These are phyloP conservation scores for Mrakia gelida DNA, from an alignment of 768 basidiomycete species.

Conservation along the genomic window DNA sequence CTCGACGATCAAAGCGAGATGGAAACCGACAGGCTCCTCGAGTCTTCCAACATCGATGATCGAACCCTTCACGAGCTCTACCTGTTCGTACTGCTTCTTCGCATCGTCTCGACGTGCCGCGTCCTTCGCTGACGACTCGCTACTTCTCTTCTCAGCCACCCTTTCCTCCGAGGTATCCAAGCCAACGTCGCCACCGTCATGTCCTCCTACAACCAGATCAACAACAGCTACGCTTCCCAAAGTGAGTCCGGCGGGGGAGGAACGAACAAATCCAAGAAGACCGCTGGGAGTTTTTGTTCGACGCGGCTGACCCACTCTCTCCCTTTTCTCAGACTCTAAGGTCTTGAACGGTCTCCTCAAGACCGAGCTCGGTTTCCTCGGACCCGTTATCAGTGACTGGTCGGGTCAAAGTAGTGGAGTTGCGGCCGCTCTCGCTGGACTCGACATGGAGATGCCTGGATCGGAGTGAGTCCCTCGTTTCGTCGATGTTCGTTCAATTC, in stretches of 20 bases:
- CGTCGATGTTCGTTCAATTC: constrained; percentile 39
- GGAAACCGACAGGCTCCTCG: constrained; percentile 46
- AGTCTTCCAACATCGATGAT: constrained; percentile 69
- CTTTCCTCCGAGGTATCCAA: constrained; percentile 49
- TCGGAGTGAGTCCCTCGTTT: constrained; percentile 34
- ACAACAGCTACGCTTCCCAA: constrained; percentile 65
- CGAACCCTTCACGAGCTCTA: constrained; percentile 69
- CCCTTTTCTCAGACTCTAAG: constrained; percentile 49
- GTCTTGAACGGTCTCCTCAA: constrained; percentile 71
- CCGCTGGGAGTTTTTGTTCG: no score
- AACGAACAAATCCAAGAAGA: no score
- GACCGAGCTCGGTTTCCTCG: constrained; percentile 62
- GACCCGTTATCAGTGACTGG: constrained; percentile 49
- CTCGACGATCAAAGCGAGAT: neutral
- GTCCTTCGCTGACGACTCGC: no score
- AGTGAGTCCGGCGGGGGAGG: constrained; percentile 35
- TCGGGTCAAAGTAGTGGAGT: constrained; percentile 48
- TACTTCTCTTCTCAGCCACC: constrained; percentile 7
- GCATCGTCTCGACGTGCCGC: no score
- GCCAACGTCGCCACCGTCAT: constrained; percentile 68
- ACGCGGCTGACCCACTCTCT: no score
- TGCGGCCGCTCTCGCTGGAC: constrained; percentile 28
- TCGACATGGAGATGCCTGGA: constrained; percentile 39
- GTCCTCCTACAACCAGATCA: constrained; percentile 62
- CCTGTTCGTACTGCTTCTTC: neutral